Evolutionary conservation across 345 rosid genomes (phyloP), one percentile per base, ranked within the genome.

Genomic region (Lepidium africanum): DNA sequence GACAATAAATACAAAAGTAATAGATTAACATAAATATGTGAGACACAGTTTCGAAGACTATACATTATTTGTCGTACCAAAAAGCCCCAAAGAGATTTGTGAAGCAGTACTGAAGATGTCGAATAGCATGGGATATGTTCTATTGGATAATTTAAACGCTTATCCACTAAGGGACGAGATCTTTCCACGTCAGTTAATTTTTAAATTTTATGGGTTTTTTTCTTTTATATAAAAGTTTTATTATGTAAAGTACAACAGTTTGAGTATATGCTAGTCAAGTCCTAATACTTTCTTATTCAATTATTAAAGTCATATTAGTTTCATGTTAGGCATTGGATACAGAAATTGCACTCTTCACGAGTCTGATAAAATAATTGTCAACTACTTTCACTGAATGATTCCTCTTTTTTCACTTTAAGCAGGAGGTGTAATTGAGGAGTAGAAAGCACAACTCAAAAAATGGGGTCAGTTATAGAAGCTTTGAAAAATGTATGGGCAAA

Each of bases 171-270:
- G 40, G 53, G 54, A 10, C 62, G 13, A 51, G 49, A 66, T 66
- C 10, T 66, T 66, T 42, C 77, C 67, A 73, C 62, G 72, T 73
- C 77, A 73, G 37, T 46, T 21, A 30, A 32, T 10, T 37, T 16
- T 7, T 48, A 19, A 32, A 30, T 32, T 53, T 45, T 45, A 0
- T 30, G 0, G 10, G 37, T 38, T 27, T 60, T 47, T 8, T 16
- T 5, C 10, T 63, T 35, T 11, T 3, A 46, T 10, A 13, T 7
- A 11, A 12, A 23, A 37, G 1, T 4, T 49, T 49, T 33, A 8
- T 32, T 43, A 51, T 69, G 40, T 36, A 10, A 48, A 47, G 58
- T 70, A 16, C 52, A 17, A 27, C 10, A 38, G 7, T 50, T 35
- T 52, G 48, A 60, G 10, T 43, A 37, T 25, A 45, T 63, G 48